Evolutionary conservation across 1,284 basidiomycete species (phyloP), one percentile per base, ranked within the genome.

Genomic region (Moesziomyces aphidis): DNA sequence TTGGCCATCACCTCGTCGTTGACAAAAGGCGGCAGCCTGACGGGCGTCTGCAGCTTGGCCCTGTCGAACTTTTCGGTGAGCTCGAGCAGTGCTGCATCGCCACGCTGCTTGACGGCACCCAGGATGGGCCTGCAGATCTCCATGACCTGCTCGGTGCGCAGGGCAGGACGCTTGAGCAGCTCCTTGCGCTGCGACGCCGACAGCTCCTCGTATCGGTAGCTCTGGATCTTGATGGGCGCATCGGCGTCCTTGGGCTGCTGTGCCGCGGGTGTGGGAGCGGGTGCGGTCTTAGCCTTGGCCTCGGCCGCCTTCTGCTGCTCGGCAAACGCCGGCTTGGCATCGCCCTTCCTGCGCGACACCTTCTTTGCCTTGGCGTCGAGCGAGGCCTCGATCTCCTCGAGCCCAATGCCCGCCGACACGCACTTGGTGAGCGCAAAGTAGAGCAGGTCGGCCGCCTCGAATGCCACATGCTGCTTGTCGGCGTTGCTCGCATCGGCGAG

Each of bases 381-480:
- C 4, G 91, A 93, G 3, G 87, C 87, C 86, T 97, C 95, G 50
- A 99, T 90, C 79, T 99, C 94, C 28, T 90, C 88, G 71, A 98
- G 87, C 42, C 88, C 88, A 26, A 99, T 93, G 3, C 95, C 97
- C 17, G 91, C 89, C 48, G 91, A 89, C 31, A 95, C 88, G 82
- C 96, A 99, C 72, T 92, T 91, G 19, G 93, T 90, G 72, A 99
- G 86, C 2, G 93, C 91, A 86, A 99, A 99, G 87, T 99, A 99
- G 52, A 97, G 81, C 44, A 99, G 87, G 86, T 99, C 97, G 0
- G 96, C 96, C 3, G 95, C 93, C 86, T 99, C 97, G 74, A 96
- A 97, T 0, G 94, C 93, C n/a, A 98, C 88, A 54, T 84, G 83
- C 51, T 77, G 60, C 49, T 95, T 92, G 55, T 94, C 91, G 81